Evolutionary conservation across 768 basidiomycete genomes (phyloP).

Genomic region (Psilocybe tampanensis): DNA sequence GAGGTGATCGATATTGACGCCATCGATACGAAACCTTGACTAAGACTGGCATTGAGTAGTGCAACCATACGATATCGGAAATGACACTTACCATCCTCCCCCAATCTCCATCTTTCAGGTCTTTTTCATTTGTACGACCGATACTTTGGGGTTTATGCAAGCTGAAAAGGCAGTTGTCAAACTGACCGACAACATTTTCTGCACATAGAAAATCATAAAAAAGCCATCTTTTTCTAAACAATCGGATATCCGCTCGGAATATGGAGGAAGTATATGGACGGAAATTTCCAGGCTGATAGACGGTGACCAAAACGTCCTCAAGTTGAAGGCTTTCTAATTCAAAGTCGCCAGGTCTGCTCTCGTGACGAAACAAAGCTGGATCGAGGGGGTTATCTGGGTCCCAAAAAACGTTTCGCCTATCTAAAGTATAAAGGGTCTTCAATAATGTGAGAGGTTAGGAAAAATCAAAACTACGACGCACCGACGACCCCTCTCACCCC

Average conservation of each 20-base stretch:
- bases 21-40: constrained; percentile 97
- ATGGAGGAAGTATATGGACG: constrained; percentile 91
- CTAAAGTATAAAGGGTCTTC: constrained; percentile 39
- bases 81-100: constrained; percentile 75
- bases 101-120: constrained; percentile 83
- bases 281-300: constrained; percentile 92
- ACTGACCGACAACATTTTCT: constrained; percentile 95
- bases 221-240: constrained; percentile 89
- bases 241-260: constrained; percentile 86
- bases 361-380: constrained; percentile 80
- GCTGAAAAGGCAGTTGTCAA: constrained; percentile 97
- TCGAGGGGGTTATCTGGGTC: constrained; percentile 81
- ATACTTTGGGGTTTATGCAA: constrained; percentile 96
- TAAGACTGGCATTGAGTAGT: constrained; percentile 27
- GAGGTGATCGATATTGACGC: constrained; percentile 94
- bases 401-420: constrained; percentile 85
- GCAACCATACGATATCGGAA: not conserved
- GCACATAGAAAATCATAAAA: constrained; percentile 96
- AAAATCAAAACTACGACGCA: constrained; percentile 34
- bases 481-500: constrained; percentile 95
- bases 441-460: not conserved
- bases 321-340: constrained; percentile 87
- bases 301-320: constrained; percentile 91
- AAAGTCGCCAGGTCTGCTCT: constrained; percentile 80
- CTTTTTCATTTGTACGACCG: constrained; percentile 85